Base-by-base conservation (phyloP, 2,329 filamentous ascomycete species). In the Arthrobotrys sinensis region DNA sequence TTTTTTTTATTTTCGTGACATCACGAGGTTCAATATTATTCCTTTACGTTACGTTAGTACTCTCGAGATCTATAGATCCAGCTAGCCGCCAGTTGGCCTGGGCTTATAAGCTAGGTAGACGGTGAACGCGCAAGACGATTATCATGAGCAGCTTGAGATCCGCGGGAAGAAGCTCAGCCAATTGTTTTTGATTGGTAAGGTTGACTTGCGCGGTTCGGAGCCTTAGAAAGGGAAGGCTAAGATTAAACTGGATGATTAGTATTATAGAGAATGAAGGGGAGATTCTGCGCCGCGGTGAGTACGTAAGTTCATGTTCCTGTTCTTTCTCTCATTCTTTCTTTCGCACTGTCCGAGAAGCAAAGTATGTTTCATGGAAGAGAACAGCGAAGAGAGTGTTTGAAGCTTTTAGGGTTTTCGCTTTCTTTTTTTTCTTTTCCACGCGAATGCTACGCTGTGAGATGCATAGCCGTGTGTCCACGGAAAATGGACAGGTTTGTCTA, bases 141-240 rank as follows among this genome's bases (percentile, higher is more conserved):
- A 45, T 45, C 40, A 12, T 16, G 40, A 45, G 11, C 2, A 45
- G 7, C 2, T 45, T 45, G 40, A 45, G 11, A n/a, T 45, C 40
- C 40, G 40, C 21, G 19, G 48, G 21, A 28, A 3, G 8, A 11
- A 21, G 48, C 21, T 52, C 7, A 14, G 48, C 48, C 16, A 32
- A 4, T n/a, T 32, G 48, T 10, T 14, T 52, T 28, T 21, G 50
- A 12, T 34, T 34, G 50, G 2, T 16, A 34, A 21, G 5, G 48
- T 32, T 8, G 43, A 24, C n/a, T n/a, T 36, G 68, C 68, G 68
- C 68, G 50, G 53, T 72, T 72, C 68, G 68, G 68, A 72, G 48
- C 68, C 57, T 34, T 72, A 64, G 48, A 52, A 52, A 32, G n/a
- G 48, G 48, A 48, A 24, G 4, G 19, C 19, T 48, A 12, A 28